Evolutionary conservation across 169 alveolate species (phyloP), one percentile per base, ranked within the genome.

Genomic region (Plasmodium coatneyi): DNA sequence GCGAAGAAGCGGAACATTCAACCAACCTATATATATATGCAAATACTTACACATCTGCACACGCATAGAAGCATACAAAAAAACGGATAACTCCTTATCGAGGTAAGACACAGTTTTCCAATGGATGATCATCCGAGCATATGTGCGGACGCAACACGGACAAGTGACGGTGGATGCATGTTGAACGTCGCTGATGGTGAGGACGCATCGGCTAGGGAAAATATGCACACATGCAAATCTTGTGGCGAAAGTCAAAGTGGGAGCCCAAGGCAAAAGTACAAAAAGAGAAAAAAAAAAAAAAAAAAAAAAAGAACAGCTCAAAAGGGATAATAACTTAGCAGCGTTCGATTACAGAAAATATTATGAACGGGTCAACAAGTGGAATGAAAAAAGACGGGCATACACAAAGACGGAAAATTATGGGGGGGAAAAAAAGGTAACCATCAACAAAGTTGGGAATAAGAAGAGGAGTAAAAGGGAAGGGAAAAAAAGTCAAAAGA

Each of bases 341-440:
- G 28, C 66, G 14, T 86, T 86, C 70, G 80, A 86, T 39, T 74
- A 74, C 32, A 86, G 30, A 16, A 86, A 86, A 32, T 86, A 86
- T 14, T 86, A 86, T 36, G 86, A 86, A 54, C 79, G 93, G 30
- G 93, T 86, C 1, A 74, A 46, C 12, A 74, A 72, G 16, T 86
- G 93, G 93, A 72, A 86, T 25, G 86, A 86, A 30, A 86, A 86
- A 74, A 86, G 93, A 34, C 70, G 83, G 19, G 49, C 41, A 78
- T 41, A 66, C 70, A 14, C 46, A 5, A 22, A 19, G 46, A 19
- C 39, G 25, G 91, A 30, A 9, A 34, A 43, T 9, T 30, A 72
- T 72, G 76, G 14, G 39, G 71, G 41, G 32, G 80, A 54, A n/a
- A 43, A n/a, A 84, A 74, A 72, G 34, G 80, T 22, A 34, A 25